These are phyloP conservation scores for Diaporthe helianthi DNA, from an alignment of 2,329 filamentous ascomycete genomes.

Conservation along the genomic window DNA sequence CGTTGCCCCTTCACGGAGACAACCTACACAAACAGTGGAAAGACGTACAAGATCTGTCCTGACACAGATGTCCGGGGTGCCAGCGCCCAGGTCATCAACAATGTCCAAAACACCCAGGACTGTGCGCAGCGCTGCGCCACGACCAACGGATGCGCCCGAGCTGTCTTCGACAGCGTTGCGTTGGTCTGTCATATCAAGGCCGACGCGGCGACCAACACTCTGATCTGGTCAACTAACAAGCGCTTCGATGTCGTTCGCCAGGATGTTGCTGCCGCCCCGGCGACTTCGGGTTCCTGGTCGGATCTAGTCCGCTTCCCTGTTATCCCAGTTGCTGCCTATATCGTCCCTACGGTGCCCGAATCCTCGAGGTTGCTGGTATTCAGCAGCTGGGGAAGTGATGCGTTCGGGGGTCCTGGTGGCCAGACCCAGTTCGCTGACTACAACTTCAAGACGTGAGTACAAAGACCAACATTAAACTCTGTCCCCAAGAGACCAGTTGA, in stretches of 20 bases:
- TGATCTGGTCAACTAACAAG: constrained; percentile 27
- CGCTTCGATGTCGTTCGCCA: constrained; percentile 21
- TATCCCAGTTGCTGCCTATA: constrained; percentile 41
- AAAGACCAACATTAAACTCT: background rate
- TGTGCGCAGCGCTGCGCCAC: constrained; percentile 22
- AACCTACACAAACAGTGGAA: background rate
- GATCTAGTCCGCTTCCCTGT: constrained; percentile 40
- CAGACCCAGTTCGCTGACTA: constrained; percentile 27
- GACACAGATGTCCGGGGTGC: constrained; percentile 18
- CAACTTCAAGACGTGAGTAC: constrained; percentile 27
- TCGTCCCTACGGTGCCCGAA: constrained; percentile 40
- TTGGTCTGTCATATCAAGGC: constrained; percentile 25
- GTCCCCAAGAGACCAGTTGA: background rate
- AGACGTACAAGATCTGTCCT: constrained; percentile 17
- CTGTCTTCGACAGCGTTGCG: constrained; percentile 11
- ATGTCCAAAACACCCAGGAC: constrained; percentile 16
- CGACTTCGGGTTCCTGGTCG: constrained; percentile 38
- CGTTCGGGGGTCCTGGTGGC: constrained; percentile 36
- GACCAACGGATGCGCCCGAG: constrained; percentile 1
- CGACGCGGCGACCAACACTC: constrained; percentile 20
- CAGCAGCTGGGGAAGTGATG: constrained; percentile 39
- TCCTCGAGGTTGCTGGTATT: constrained; percentile 39
- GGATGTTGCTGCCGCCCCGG: constrained; percentile 33
- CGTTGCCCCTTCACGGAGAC: constrained; percentile 22
- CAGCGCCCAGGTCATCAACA: constrained; percentile 12